Conservation (phyloP, 2,329 filamentous ascomycete genomes). For the Apiospora aurea region DNA sequence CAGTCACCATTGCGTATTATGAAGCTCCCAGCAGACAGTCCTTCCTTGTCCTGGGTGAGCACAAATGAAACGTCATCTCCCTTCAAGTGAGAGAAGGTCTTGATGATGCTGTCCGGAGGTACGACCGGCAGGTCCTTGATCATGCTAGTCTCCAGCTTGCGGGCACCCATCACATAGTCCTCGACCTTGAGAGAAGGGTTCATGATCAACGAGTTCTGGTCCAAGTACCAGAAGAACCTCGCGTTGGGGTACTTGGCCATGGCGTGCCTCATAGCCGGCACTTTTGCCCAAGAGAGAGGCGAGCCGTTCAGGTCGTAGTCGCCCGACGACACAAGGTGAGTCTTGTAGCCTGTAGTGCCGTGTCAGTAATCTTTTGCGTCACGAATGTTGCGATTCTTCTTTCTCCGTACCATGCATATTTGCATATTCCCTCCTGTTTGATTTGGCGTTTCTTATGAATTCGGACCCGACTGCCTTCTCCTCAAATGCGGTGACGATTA, state of each 20-base stretch:
- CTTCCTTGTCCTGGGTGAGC: conserved; percentile 83
- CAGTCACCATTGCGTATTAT: conserved; percentile 85
- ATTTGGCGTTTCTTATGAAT: conserved; percentile 76
- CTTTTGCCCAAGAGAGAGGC: conserved; percentile 73
- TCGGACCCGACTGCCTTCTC: conserved; percentile 65
- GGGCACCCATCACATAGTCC: conserved; percentile 71
- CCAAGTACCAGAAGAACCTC: conserved; percentile 86
- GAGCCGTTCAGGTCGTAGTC: conserved; percentile 75
- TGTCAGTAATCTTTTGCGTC: neutral
- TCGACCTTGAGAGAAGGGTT: conserved; percentile 75
- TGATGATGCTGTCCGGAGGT: conserved; percentile 95
- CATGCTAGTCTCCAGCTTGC: conserved; percentile 78
- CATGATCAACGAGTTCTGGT: conserved; percentile 88
- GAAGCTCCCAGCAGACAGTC: conserved; percentile 79
- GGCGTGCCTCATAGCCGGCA: conserved; percentile 89
- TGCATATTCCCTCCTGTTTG: conserved; percentile 87
- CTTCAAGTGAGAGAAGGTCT: conserved; percentile 85
- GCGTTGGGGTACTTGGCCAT: conserved; percentile 80
- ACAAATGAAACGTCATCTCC: conserved; percentile 81
- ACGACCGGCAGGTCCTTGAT: conserved; percentile 86
- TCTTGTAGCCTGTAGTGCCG: conserved; percentile 73
- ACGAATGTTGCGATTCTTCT: neutral
- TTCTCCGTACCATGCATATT: conserved; percentile 74
- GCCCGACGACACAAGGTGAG: conserved; percentile 79
- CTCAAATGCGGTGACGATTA: conserved; percentile 88